Evolutionary conservation across 768 basidiomycete genomes (phyloP).

Genomic region (Suillus ampliporus): DNA sequence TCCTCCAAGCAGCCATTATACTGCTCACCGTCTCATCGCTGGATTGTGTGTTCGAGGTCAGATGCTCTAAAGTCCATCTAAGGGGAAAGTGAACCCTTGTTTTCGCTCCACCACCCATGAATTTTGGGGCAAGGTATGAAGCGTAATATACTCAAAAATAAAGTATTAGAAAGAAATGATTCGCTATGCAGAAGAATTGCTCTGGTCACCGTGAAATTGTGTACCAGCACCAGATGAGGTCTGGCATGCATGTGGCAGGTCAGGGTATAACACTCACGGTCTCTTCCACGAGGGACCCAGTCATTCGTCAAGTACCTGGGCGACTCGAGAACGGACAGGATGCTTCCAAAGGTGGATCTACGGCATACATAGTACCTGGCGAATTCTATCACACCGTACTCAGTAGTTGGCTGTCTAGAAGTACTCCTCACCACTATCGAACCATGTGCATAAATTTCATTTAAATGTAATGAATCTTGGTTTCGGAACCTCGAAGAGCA

Average conservation of each 20-base stretch:
- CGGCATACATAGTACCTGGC: not conserved
- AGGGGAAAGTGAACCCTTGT: not conserved
- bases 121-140: not conserved
- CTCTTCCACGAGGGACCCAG: not conserved
- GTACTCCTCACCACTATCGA: not conserved
- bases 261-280: not conserved
- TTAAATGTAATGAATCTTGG: not conserved
- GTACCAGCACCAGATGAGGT: not conserved
- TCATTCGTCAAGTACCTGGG: not conserved
- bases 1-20: no score
- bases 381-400: not conserved
- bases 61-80: not conserved
- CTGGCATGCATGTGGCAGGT: no score
- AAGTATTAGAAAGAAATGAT: no score
- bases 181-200: no score
- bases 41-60: not conserved
- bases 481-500: not conserved
- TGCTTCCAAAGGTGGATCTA: conserved; percentile 1
- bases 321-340: not conserved
- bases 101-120: not conserved
- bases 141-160: no score
- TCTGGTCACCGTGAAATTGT: not conserved
- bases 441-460: not conserved
- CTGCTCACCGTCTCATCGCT: not conserved
- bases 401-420: not conserved